phyloP scores from a whole-genome alignment of 2,329 filamentous ascomycete species.

The Didymella glomerata region DNA sequence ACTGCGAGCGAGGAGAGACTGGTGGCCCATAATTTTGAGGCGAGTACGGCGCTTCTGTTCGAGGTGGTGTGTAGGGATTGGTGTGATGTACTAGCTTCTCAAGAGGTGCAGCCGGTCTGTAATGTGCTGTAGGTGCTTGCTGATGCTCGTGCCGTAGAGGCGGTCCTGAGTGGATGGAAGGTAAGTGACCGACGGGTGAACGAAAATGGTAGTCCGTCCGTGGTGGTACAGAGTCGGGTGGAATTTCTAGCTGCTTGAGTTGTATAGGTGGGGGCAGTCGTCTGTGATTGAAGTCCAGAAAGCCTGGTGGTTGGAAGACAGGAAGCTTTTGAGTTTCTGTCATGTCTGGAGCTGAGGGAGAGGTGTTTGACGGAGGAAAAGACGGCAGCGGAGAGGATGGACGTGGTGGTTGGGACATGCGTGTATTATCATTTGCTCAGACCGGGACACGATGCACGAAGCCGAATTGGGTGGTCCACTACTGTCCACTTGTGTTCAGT shows the following conservation, averaged over 20 bases:
- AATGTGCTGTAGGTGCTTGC: slow-evolving; percentile 32
- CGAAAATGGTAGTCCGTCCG: slow-evolving; percentile 51
- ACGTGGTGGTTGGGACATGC: slow-evolving; percentile 55
- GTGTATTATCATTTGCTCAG: slow-evolving; percentile 54
- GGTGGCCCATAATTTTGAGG: slow-evolving; percentile 51
- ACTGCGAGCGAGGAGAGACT: slow-evolving; percentile 49
- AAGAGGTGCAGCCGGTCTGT: slow-evolving; percentile 44
- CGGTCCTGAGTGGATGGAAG: slow-evolving; percentile 48
- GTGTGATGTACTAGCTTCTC: slow-evolving; percentile 48
- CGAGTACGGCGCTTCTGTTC: slow-evolving; percentile 52
- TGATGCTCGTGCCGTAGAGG: slow-evolving; percentile 43
- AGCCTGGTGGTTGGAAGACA: slow-evolving; percentile 52
- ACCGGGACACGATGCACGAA: slow-evolving; percentile 52
- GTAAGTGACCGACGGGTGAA: slow-evolving; percentile 50
- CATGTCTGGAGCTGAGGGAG: slow-evolving; percentile 51
- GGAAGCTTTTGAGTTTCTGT: slow-evolving; percentile 57
- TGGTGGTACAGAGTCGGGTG: slow-evolving; percentile 49
- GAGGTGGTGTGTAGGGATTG: slow-evolving; percentile 51
- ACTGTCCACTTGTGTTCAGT: slow-evolving; percentile 40
- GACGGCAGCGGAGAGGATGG: slow-evolving; percentile 53
- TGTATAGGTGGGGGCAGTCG: slow-evolving; percentile 53
- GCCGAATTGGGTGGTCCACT: slow-evolving; percentile 51
- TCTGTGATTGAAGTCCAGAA: slow-evolving; percentile 52
- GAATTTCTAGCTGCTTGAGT: slow-evolving; percentile 52
- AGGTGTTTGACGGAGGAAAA: slow-evolving; percentile 51